phyloP scores from a whole-genome alignment of 2,329 filamentous ascomycete genomes.

The Eutypa lata region DNA sequence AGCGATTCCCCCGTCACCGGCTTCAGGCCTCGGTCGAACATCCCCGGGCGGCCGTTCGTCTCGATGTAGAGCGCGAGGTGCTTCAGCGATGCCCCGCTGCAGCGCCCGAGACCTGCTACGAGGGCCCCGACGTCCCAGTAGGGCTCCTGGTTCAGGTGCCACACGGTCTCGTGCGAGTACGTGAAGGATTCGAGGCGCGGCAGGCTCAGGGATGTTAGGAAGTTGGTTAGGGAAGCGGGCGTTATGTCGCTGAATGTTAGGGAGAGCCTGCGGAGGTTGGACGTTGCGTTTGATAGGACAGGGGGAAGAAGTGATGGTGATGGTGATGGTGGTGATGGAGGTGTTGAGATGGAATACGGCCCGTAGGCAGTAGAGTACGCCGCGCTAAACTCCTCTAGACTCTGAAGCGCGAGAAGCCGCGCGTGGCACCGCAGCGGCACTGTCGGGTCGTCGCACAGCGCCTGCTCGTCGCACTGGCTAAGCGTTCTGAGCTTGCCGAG shows the following conservation, averaged over 20 bases:
- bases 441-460: background rate
- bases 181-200: background rate
- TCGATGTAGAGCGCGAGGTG: background rate
- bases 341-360: too few relatives aligned
- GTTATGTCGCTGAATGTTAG: background rate
- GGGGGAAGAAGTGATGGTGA: background rate
- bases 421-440: background rate
- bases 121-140: background rate
- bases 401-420: background rate
- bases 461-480: background rate
- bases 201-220: background rate
- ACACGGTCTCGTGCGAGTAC: background rate
- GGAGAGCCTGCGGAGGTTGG: background rate
- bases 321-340: too few relatives aligned
- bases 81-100: background rate
- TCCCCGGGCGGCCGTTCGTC: too few relatives aligned
- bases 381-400: background rate
- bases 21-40: background rate
- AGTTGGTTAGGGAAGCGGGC: background rate
- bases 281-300: background rate
- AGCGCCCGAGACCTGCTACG: background rate
- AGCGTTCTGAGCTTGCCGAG: background rate
- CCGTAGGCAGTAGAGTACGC: background rate
- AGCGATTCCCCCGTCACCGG: background rate
- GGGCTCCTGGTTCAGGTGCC: background rate